These are phyloP conservation scores for Lenwebbia sp. DNA, from an alignment of 345 rosid species.

Conservation along the genomic window DNA sequence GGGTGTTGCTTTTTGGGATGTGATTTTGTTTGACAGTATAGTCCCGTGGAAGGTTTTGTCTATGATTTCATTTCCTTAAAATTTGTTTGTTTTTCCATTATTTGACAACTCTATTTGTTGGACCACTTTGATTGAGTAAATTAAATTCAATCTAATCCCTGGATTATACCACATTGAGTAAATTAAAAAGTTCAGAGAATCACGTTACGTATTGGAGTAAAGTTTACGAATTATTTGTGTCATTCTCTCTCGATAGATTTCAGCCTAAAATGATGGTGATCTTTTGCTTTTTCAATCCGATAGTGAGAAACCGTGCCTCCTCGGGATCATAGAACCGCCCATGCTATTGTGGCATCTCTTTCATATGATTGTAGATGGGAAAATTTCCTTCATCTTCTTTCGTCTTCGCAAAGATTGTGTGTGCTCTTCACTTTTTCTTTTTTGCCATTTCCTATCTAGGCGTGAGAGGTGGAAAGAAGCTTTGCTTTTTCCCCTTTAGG, in stretches of 20 bases:
- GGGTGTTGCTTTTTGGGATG: not conserved
- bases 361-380: not conserved
- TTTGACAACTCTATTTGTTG: no score
- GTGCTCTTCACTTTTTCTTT: not conserved
- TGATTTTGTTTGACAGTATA: no score
- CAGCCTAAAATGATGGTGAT: not conserved
- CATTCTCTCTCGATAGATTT: not conserved
- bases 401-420: not conserved
- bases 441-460: not conserved
- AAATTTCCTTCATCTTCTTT: not conserved
- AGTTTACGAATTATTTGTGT: no score
- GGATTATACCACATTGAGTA: no score
- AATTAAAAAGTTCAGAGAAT: no score
- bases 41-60: no score
- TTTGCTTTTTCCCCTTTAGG: not conserved
- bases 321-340: not conserved
- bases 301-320: not conserved
- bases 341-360: not conserved
- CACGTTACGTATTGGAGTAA: no score
- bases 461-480: not conserved
- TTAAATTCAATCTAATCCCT: no score
- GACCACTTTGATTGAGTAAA: no score
- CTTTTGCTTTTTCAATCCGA: not conserved
- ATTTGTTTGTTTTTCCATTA: no score
- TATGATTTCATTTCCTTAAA: no score